phyloP scores from a whole-genome alignment of 306 rosid species.

The Gillenia trifoliata region DNA sequence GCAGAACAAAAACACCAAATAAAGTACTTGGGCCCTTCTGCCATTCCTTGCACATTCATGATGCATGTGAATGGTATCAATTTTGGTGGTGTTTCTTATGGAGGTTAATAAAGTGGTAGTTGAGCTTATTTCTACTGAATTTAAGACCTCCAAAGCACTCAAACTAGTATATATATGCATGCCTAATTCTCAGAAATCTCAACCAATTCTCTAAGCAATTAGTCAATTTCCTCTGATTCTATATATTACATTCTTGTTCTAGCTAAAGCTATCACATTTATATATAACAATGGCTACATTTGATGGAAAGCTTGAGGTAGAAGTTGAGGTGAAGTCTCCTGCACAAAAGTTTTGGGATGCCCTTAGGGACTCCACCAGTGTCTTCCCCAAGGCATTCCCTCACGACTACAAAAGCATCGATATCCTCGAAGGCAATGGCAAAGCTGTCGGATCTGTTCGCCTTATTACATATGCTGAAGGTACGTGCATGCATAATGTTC shows the following conservation, averaged over 20 bases:
- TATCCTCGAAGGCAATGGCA: constrained; percentile 76
- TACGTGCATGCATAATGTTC: background rate
- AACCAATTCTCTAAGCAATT: background rate
- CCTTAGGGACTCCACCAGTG: constrained; percentile 31
- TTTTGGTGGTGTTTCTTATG: background rate
- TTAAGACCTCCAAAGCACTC: constrained; percentile 30
- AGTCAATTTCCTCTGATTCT: too few relatives aligned
- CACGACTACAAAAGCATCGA: constrained; percentile 80
- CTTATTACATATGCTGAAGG: constrained; percentile 57
- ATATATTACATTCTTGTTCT: background rate
- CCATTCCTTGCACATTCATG: background rate
- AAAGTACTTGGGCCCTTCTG: background rate
- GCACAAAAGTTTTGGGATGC: constrained; percentile 39
- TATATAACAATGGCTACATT: constrained; percentile 18
- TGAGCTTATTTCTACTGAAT: constrained; percentile 28
- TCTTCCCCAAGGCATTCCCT: constrained; percentile 48
- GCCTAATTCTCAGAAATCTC: background rate
- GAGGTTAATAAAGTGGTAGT: constrained; percentile 26
- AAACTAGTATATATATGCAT: constrained; percentile 10
- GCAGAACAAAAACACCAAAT: background rate
- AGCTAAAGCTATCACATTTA: background rate
- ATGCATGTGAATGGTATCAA: background rate
- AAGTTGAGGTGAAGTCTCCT: constrained; percentile 38
- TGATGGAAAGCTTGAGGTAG: constrained; percentile 36
- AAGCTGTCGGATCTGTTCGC: constrained; percentile 63